phyloP scores from a whole-genome alignment of 306 rosid genomes.

The Prosopis cineraria region DNA sequence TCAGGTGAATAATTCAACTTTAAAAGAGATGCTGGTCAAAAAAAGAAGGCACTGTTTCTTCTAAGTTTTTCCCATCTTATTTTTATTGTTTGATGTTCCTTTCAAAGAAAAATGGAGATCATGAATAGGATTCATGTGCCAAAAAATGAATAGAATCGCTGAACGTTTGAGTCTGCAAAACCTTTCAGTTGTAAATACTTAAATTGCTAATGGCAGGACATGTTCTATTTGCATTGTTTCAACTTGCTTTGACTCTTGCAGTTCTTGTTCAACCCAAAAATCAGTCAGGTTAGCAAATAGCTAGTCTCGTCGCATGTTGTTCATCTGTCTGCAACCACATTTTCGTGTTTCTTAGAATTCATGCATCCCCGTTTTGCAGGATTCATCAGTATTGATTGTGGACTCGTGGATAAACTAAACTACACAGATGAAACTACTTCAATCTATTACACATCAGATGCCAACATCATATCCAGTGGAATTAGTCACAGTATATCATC shows the following conservation, averaged over 20 bases:
- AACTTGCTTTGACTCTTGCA: slow-evolving; percentile 13
- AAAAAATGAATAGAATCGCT: neutral
- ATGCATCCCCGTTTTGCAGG: slow-evolving; percentile 29
- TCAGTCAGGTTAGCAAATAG: slow-evolving; percentile 34
- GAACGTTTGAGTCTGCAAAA: neutral
- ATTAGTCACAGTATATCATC: slow-evolving; percentile 33
- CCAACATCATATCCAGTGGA: too few species aligned
- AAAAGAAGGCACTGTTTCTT: neutral
- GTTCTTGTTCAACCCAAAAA: slow-evolving; percentile 31
- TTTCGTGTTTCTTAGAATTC: neutral
- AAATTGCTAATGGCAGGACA: slow-evolving; percentile 25
- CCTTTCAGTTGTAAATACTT: neutral
- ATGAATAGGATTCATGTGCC: neutral
- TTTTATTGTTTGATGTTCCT: neutral
- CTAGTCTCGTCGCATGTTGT: slow-evolving; percentile 12
- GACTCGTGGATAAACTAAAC: slow-evolving; percentile 41
- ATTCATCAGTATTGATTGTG: slow-evolving; percentile 48
- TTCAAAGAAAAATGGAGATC: neutral
- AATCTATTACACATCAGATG: slow-evolving; percentile 38
- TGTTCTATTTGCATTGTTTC: slow-evolving; percentile 24
- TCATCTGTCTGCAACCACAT: neutral
- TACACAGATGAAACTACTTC: slow-evolving; percentile 43
- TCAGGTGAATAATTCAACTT: too few species aligned
- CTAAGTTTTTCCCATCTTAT: neutral
- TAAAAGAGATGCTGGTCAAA: neutral